A percentile compares a stretch with the other conserved stretches of the same genome.
Conservation (phyloP, 257 asterid species). For the Schizonepeta tenuifolia region DNA sequence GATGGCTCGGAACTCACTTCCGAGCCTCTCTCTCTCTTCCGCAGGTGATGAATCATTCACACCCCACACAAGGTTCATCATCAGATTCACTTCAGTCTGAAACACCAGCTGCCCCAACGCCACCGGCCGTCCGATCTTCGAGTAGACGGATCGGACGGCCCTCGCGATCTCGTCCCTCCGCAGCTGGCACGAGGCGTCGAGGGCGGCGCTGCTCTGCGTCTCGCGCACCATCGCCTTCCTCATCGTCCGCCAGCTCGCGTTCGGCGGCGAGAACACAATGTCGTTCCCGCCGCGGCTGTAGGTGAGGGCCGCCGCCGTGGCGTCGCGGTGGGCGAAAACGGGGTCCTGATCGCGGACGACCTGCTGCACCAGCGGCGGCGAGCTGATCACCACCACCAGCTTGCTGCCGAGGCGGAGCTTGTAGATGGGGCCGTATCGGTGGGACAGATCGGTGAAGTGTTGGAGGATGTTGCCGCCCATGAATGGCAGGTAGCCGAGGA, state of each 20-base stretch:
- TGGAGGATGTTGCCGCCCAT: constrained; percentile 40
- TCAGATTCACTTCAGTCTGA: constrained; percentile 29
- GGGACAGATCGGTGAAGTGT: constrained; percentile 38
- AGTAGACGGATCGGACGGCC: constrained; percentile 27
- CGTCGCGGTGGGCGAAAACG: constrained; percentile 40
- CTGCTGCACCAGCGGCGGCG: constrained; percentile 39
- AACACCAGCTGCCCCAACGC: constrained; percentile 40
- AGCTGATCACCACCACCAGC: constrained; percentile 36
- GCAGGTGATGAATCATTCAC: neutral
- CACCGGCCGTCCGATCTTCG: constrained; percentile 13
- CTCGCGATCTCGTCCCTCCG: constrained; percentile 38
- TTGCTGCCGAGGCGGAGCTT: constrained; percentile 43
- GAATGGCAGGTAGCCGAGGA: constrained; percentile 50
- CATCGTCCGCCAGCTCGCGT: constrained; percentile 42
- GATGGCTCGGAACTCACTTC: constrained; percentile 35
- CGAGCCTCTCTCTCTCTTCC: constrained; percentile 22
- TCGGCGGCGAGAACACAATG: constrained; percentile 38
- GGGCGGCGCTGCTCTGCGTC: constrained; percentile 41
- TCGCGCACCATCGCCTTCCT: constrained; percentile 45
- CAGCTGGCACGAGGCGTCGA: constrained; percentile 39
- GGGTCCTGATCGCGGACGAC: constrained; percentile 49
- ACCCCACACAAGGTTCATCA: constrained; percentile 49
- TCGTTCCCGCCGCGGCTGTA: constrained; percentile 17
- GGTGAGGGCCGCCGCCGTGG: neutral
- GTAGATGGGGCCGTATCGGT: constrained; percentile 40